These are phyloP conservation scores for Helminthosporium solani DNA, from an alignment of 2,329 filamentous ascomycete species.

Conservation along the genomic window DNA sequence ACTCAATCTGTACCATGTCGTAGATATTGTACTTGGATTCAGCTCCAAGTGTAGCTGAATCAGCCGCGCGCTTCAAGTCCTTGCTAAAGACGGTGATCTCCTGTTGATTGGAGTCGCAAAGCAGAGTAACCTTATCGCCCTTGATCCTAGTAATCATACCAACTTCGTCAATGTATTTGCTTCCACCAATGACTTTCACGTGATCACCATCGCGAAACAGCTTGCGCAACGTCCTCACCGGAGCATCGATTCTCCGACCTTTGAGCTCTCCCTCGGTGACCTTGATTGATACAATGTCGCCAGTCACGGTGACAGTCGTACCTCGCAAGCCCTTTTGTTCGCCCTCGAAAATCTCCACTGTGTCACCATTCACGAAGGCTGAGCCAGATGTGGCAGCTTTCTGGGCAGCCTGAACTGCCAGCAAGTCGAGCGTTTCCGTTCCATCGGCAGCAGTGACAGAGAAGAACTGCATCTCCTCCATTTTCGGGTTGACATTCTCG, in stretches of 20 bases:
- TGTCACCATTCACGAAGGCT: constrained; percentile 86
- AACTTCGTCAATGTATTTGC: constrained; percentile 90
- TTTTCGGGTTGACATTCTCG: constrained; percentile 85
- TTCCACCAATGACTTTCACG: constrained; percentile 96
- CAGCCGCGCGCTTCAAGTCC: constrained; percentile 88
- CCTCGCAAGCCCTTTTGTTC: constrained; percentile 92
- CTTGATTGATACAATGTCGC: constrained; percentile 86
- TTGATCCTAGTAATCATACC: constrained; percentile 95
- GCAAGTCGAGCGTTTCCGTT: constrained; percentile 88
- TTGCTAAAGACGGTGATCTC: constrained; percentile 99
- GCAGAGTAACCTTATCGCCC: constrained; percentile 86
- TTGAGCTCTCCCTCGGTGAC: constrained; percentile 80
- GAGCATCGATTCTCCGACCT: constrained; percentile 87
- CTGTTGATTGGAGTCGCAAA: constrained; percentile 88
- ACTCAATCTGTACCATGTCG: constrained; percentile 91
- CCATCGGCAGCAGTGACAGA: constrained; percentile 86
- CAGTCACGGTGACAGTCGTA: constrained; percentile 79
- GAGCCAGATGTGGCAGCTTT: constrained; percentile 80
- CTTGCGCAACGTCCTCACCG: constrained; percentile 88
- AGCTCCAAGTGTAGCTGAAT: constrained; percentile 81
- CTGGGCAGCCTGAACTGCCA: constrained; percentile 83
- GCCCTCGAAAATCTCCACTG: constrained; percentile 94
- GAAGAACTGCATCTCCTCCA: constrained; percentile 96
- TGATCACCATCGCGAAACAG: constrained; percentile 92
- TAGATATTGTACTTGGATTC: constrained; percentile 90